Evolutionary conservation across 495 filamentous ascomycete species (phyloP).

Genomic region (Xylaria acuta): DNA sequence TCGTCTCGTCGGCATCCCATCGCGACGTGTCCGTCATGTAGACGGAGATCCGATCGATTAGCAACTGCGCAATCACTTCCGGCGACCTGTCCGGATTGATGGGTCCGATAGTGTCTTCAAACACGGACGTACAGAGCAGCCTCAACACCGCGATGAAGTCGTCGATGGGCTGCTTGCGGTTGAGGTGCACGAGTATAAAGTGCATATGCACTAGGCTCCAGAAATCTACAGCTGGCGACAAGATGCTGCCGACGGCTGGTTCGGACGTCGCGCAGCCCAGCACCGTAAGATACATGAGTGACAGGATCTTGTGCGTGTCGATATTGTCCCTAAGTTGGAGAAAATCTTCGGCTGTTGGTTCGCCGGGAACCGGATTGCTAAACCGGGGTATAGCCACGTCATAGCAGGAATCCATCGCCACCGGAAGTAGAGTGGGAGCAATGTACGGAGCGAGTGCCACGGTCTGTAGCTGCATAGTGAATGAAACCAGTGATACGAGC

Average conservation of each 20-base stretch:
- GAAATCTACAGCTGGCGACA: conserved; percentile 43
- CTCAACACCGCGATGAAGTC: conserved; percentile 50
- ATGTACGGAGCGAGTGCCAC: conserved; percentile 50
- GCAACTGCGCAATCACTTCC: conserved; percentile 39
- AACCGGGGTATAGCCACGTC: conserved; percentile 43
- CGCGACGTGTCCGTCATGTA: conserved; percentile 47
- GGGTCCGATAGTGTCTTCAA: conserved; percentile 52
- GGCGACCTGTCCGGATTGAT: conserved; percentile 44
- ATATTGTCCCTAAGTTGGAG: conserved; percentile 39
- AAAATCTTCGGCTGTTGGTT: conserved; percentile 35
- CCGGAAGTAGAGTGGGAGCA: conserved; percentile 47
- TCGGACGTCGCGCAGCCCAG: conserved; percentile 44
- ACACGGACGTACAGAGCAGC: conserved; percentile 50
- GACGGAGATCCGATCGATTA: conserved; percentile 50
- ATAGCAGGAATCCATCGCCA: conserved; percentile 46
- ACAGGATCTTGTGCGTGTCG: conserved; percentile 48
- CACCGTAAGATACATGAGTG: conserved; percentile 47
- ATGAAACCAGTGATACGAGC: conserved; percentile 45
- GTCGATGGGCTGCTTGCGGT: conserved; percentile 50
- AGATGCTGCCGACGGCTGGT: conserved; percentile 29
- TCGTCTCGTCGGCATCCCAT: conserved; percentile 44
- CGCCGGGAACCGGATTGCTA: conserved; percentile 32
- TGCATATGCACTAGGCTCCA: conserved; percentile 55
- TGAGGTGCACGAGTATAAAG: conserved; percentile 53
- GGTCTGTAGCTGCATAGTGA: conserved; percentile 49